These are phyloP conservation scores for Dothideomycetes sp. DNA, from an alignment of 2,329 filamentous ascomycete genomes.

Conservation along the genomic window DNA sequence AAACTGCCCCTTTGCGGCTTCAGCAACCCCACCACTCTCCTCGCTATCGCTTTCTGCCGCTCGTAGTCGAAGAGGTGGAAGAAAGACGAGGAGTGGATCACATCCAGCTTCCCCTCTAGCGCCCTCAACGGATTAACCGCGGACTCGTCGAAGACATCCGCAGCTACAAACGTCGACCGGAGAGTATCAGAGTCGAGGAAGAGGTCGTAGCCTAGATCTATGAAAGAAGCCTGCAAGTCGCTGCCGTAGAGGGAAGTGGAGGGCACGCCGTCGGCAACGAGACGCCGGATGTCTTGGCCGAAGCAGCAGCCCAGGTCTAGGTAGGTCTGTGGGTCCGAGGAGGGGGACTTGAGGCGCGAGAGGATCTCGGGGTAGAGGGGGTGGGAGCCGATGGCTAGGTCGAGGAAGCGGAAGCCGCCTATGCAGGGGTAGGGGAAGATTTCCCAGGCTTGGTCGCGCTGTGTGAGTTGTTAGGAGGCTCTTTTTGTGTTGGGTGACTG, in stretches of 20 bases:
- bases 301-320: slow-evolving; percentile 31
- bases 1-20: slow-evolving; percentile 23
- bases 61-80: slow-evolving; percentile 34
- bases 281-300: slow-evolving; percentile 27
- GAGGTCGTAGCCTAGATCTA: slow-evolving; percentile 27
- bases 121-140: slow-evolving; percentile 20
- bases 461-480: not conserved
- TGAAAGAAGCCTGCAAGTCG: slow-evolving; percentile 22
- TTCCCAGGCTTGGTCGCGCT: slow-evolving; percentile 15
- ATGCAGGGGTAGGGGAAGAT: slow-evolving; percentile 14
- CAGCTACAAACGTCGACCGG: slow-evolving; percentile 21
- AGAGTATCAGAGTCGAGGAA: slow-evolving; percentile 25
- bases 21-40: slow-evolving; percentile 21
- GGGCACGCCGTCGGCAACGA: slow-evolving; percentile 26
- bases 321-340: slow-evolving; percentile 17
- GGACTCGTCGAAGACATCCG: slow-evolving; percentile 22
- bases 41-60: slow-evolving; percentile 25
- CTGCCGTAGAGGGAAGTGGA: slow-evolving; percentile 20
- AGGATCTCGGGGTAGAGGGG: slow-evolving; percentile 17
- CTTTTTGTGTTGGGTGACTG: too few relatives aligned
- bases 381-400: slow-evolving; percentile 14
- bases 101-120: slow-evolving; percentile 25
- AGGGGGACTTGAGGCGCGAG: slow-evolving; percentile 14
- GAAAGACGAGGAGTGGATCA: slow-evolving; percentile 31
- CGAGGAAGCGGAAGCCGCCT: slow-evolving; percentile 13